phyloP scores from a whole-genome alignment of 2,329 filamentous ascomycete genomes.

The Graphium sp. region DNA sequence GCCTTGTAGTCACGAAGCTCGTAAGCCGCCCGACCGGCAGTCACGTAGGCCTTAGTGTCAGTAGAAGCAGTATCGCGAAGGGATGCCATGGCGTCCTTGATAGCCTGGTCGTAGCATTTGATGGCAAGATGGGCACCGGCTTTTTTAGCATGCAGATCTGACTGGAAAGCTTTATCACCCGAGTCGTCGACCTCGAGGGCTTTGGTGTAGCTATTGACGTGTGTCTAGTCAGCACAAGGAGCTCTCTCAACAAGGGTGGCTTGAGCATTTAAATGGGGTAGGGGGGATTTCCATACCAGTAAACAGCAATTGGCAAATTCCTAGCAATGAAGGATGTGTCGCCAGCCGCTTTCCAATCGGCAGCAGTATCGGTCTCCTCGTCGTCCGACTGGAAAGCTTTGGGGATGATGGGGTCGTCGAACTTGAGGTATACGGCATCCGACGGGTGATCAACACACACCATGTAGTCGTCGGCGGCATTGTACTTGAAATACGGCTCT shows the following conservation, averaged over 20 bases:
- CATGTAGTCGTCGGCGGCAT: conserved; percentile 13
- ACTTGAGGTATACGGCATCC: conserved; percentile 13
- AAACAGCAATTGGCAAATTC: conserved; percentile 14
- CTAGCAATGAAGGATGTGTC: conserved; percentile 11
- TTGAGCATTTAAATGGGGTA: no score
- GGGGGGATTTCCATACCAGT: conserved; percentile 11
- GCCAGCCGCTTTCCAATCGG: conserved; percentile 7
- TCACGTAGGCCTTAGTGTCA: conserved; percentile 16
- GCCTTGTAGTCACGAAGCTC: conserved; percentile 13
- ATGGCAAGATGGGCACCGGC: conserved; percentile 15
- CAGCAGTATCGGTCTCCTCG: conserved; percentile 7
- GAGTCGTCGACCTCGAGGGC: conserved; percentile 11
- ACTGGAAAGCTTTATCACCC: conserved; percentile 7
- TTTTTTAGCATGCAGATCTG: conserved; percentile 12
- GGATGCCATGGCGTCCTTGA: conserved; percentile 14
- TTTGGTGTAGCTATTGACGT: conserved; percentile 13
- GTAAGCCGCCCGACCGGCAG: conserved; percentile 16
- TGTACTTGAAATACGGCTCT: conserved; percentile 18
- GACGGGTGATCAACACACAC: conserved; percentile 18
- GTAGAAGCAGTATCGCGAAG: conserved; percentile 6
- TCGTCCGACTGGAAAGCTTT: conserved; percentile 9
- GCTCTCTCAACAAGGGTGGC: neutral
- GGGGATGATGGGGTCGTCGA: conserved; percentile 13
- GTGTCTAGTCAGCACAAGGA: neutral
- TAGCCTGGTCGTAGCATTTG: conserved; percentile 14